These are phyloP conservation scores for Hymenochaete sp. DNA, from an alignment of 1,284 basidiomycete genomes.

Conservation along the genomic window DNA sequence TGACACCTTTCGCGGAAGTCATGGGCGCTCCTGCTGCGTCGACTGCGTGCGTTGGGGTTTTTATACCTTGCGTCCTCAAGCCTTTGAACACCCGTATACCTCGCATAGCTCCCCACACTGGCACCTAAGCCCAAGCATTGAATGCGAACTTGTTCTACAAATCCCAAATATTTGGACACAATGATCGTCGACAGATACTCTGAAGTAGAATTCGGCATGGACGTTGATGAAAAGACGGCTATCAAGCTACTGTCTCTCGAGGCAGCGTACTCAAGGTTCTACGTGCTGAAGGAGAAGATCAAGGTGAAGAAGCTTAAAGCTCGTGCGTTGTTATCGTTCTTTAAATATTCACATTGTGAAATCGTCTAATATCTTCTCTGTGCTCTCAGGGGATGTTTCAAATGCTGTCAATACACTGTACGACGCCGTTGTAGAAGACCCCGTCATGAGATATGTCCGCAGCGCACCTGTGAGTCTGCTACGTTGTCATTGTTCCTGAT, in stretches of 20 bases:
- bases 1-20: no score
- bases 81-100: no score
- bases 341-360: background rate
- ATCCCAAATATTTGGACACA: no score
- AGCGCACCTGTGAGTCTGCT: slow-evolving; percentile 16
- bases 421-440: slow-evolving; percentile 11
- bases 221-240: slow-evolving; percentile 8
- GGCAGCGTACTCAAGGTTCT: background rate
- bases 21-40: no score
- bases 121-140: no score
- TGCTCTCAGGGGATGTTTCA: slow-evolving; percentile 8
- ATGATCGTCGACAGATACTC: no score
- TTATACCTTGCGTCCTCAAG: no score
- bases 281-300: slow-evolving; percentile 7
- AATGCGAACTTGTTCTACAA: no score
- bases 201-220: no score
- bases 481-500: background rate
- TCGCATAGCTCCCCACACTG: no score
- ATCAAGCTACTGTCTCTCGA: slow-evolving; percentile 3
- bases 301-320: slow-evolving; percentile 8
- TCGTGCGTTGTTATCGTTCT: slow-evolving; percentile 1
- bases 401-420: slow-evolving; percentile 6
- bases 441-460: slow-evolving; percentile 5
- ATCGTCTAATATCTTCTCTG: background rate
- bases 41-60: no score